Conservation (phyloP, 805 yeast genomes). For the Sugiyamaella boreocaroliniensis region DNA sequence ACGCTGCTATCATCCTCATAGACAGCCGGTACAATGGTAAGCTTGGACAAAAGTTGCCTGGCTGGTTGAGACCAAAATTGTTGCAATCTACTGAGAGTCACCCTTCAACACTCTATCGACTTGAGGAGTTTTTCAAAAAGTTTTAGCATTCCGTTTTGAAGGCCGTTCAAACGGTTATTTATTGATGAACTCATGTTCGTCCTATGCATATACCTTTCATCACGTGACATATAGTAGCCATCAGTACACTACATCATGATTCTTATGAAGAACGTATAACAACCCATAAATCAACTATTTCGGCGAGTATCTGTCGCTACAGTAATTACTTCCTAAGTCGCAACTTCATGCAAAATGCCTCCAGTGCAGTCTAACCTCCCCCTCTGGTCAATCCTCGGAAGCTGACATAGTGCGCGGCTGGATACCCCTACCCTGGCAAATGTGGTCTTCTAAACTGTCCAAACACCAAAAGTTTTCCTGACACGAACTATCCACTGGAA, state of each 20-base stretch:
- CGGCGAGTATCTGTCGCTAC: too few relatives aligned
- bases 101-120: neutral
- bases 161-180: too few relatives aligned
- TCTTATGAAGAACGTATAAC: neutral
- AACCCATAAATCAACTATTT: too few relatives aligned
- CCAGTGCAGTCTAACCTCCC: too few relatives aligned
- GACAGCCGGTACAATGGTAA: conserved; percentile 48
- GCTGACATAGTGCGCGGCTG: too few relatives aligned
- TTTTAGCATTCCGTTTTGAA: too few relatives aligned
- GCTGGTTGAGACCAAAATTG: conserved; percentile 46
- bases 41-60: conserved; percentile 53
- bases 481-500: neutral
- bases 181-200: neutral
- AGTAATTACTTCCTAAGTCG: too few relatives aligned
- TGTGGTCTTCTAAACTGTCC: neutral
- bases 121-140: conserved; percentile 1
- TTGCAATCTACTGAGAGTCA: conserved; percentile 20
- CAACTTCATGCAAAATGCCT: too few relatives aligned
- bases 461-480: neutral
- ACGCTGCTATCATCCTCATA: conserved; percentile 63
- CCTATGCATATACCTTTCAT: neutral
- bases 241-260: too few relatives aligned
- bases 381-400: too few relatives aligned
- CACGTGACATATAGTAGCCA: neutral
- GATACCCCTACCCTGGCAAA: neutral